Evolutionary conservation across 352 stramenopile genomes (phyloP), one percentile per base, ranked within the genome.

Genomic region (Globisporangium irregulare): DNA sequence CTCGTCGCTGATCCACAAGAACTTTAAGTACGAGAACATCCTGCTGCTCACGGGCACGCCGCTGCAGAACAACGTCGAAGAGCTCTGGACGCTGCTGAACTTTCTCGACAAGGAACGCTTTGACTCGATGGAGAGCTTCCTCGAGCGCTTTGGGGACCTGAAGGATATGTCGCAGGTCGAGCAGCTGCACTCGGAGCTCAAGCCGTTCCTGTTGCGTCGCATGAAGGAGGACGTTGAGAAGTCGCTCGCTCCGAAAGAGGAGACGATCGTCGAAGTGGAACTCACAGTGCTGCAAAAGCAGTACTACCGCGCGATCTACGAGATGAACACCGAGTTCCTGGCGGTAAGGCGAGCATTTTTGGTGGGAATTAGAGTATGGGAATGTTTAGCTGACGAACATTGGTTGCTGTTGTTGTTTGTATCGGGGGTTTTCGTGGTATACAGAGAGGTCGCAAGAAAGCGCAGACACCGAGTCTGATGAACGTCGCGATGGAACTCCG

Each of bases 1-100:
- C 24, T 91, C 86, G 5, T 80, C 81, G 10, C 82, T 94, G 6
- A 80, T 98, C 34, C 77, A 87, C 64, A 90, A 83, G 54, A 90
- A 86, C 50, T 90, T 90, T 62, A 83, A 73, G 50, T 95, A 90
- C 62, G 79, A 93, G 34, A 95, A 91, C 34, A 92, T 94, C 60
- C 51, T 98, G 50, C 70, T 98, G 9, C 77, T 98, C 12, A 98
- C 93, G 0, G 94, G 94, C 34, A 98, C 94, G 14, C 90, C 90
- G 38, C 77, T 97, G 15, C 90, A 97, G 64, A 97, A 97, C 71
- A 97, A 95, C 62, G 80, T 96, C 12, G 91, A 97, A 67, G 87
- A 97, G 62, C 69, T 99, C 14, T 99, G 98, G 98, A 97, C 98
- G 20, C 87, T 99, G 12, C 76, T 99, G 5, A 98, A 99, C 71